Evolutionary conservation across 1,284 basidiomycete genomes (phyloP), one percentile per base, ranked within the genome.

Genomic region (Cryptococcus jaspeensis): DNA sequence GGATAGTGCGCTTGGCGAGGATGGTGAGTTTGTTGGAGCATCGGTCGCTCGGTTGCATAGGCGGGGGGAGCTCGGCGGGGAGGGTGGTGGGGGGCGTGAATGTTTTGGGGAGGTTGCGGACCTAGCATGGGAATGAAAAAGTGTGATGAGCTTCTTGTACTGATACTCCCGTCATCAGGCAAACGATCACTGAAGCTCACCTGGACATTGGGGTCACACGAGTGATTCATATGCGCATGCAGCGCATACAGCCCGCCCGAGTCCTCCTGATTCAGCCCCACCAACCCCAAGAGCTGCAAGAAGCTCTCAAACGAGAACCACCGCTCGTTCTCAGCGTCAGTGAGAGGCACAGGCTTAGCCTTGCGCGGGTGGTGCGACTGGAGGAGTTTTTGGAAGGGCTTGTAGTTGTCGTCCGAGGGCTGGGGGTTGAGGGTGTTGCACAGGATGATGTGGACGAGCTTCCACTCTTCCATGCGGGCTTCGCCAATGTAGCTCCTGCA

Each of bases 221-320:
- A 83, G 73, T 94, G 92, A 76, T 94, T 94, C 40, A 94, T 73
- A 70, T 93, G 90, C 1, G 89, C 88, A 74, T 95, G 91, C 9
- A 95, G 82, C 7, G 83, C 82, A 75, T 93, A 94, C 11, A 94
- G 79, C 1, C 90, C 92, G 5, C 92, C 92, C 60, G 91, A 89
- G 2, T 86, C 84, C 76, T 94, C 92, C 57, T 91, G 80, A 71
- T 93, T 94, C 52, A 94, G 82, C 64, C 84, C 90, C 83, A 91
- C 89, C 45, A 87, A 81, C 0, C 90, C 90, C n/a, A 93, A 76
- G 0, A 86, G 82, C 41, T 82, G 81, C 36, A 90, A 78, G 73
- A 91, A 92, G 1, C 82, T 84, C 16, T 88, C 84, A 65, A 87
- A 89, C 20, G 82, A 82, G 76, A 93, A 91, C 42, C 92, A 78